Evolutionary conservation across 495 filamentous ascomycete genomes (phyloP), one percentile per base, ranked within the genome.

Genomic region (Talaromyces proteolyticus): DNA sequence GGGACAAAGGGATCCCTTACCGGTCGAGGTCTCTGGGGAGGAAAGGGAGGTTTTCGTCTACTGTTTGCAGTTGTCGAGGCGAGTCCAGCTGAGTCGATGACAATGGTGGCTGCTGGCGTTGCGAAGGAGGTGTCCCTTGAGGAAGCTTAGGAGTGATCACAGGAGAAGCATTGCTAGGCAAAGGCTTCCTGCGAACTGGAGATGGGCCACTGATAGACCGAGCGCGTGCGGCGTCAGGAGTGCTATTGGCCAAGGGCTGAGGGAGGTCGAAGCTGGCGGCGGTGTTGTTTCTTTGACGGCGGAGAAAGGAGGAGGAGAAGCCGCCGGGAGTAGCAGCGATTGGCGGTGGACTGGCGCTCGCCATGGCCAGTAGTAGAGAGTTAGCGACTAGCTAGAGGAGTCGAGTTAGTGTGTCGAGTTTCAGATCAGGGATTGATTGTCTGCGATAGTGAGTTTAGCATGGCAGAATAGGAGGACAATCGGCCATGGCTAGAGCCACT

Each of bases 21-120:
- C 67, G 70, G 54, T 72, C 67, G 17, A 64, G 52, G 55, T 70
- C 61, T 56, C 62, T 66, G 58, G 63, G 63, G 42, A 61, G 53
- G 49, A 61, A 65, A 63, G 59, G 58, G 22, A 58, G 59, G 42
- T 57, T 54, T 43, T 64, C 64, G 52, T 60, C 69, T 54, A 49
- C 47, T 7, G 47, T 49, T 41, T 49, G 11, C 14, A 49, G 37
- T 23, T 49, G 47, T 22, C 47, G 18, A n/a, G 36, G 20, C 39
- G 44, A 38, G 4, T 47, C 45, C 22, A 39, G 45, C 18, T 34
- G 16, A 36, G 44, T 47, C 6, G 34, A 18, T 38, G 44, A 29
- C 7, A 37, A 36, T 36, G 29, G 7, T 36, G 29, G n/a, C 40
- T 16, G 40, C 6, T 42, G 40, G 40, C 19, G 10, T 24, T 20